Evolutionary conservation across 1,284 basidiomycete genomes (phyloP).

Genomic region (Cronartium quercuum): DNA sequence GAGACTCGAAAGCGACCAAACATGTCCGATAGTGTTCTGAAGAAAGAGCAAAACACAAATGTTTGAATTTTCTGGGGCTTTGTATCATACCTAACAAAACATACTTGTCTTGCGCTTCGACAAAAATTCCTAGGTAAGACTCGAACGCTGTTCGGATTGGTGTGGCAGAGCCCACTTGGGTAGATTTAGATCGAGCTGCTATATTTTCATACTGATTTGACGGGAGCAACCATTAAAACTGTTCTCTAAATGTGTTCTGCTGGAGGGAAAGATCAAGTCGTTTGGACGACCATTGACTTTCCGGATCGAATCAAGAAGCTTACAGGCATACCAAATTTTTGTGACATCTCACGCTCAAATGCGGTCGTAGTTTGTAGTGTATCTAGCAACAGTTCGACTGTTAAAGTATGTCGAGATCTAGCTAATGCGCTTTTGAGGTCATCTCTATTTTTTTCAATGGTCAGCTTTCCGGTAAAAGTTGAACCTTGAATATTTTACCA

Average conservation of each 20-base stretch:
- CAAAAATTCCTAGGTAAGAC: conserved; percentile 81
- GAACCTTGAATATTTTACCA: not conserved
- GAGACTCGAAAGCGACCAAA: conserved; percentile 67
- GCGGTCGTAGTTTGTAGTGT: conserved; percentile 75
- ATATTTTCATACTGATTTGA: conserved; percentile 50
- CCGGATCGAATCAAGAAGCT: not conserved
- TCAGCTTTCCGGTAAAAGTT: not conserved
- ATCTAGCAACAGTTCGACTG: conserved; percentile 72
- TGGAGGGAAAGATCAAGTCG: not conserved
- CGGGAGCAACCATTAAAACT: not conserved
- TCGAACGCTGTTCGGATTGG: conserved; percentile 82
- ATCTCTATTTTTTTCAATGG: conserved; percentile 43
- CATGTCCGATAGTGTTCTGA: conserved; percentile 70
- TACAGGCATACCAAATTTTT: conserved; percentile 41
- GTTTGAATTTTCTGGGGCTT: not conserved
- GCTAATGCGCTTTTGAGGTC: conserved; percentile 55
- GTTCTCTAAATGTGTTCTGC: not conserved
- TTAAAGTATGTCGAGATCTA: conserved; percentile 56
- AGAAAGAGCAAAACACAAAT: not conserved
- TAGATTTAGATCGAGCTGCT: conserved; percentile 45
- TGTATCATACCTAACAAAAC: conserved; percentile 41
- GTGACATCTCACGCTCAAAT: conserved; percentile 67
- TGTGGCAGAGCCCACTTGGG: conserved; percentile 51
- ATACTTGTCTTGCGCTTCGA: conserved; percentile 91
- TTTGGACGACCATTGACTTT: too few relatives aligned